Base-by-base conservation (phyloP, 441 rosid genomes). In the Theobroma grandiflorum region DNA sequence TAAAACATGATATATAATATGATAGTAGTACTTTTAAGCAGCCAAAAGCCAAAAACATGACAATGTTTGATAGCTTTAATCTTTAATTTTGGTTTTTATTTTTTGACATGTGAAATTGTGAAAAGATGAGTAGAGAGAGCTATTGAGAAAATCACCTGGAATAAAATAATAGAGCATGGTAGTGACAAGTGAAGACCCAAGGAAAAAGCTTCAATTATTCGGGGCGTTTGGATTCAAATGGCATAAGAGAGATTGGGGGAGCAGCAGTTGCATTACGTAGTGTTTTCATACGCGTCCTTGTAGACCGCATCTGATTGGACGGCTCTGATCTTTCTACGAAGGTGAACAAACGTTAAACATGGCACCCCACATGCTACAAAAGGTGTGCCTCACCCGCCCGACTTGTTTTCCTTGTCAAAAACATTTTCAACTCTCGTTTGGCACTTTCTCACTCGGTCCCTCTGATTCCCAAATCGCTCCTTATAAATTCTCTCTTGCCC, bases 251-350 rank as follows among this genome's bases (percentile, higher is more conserved):
- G 72, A 20, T 18, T 67, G 35, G 52, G 45, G 9, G 26, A 15
- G 43, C 4, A 15, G 45, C 16, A 2, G 40, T 7, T 11, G 16
- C 11, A 8, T 11, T 14, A 35, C 52, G 15, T 66, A 52, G 33
- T 66, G 33, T 20, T 20, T n/a, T 0, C 73, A 22, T 22, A 22
- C 55, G 73, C 73, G 73, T 69, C 20, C 57, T 20, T 45, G 0
- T 6, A 22, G n/a, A 68, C 55, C 73, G 3, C 53, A 6, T 3
- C n/a, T 1, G 55, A 45, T 58, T 64, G 81, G 84, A 83, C 88
- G 86, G 83, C 74, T 20, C 47, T 12, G 86, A 77, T 77, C 72
- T 43, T 81, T 86, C 80, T 6, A 6, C n/a, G 85, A 79, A 83
- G 63, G 20, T 37, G 11, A 78, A 59, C 11, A 10, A 15, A 35